Conservation (phyloP, 768 basidiomycete genomes). For the Xanthoconium stramineum region DNA sequence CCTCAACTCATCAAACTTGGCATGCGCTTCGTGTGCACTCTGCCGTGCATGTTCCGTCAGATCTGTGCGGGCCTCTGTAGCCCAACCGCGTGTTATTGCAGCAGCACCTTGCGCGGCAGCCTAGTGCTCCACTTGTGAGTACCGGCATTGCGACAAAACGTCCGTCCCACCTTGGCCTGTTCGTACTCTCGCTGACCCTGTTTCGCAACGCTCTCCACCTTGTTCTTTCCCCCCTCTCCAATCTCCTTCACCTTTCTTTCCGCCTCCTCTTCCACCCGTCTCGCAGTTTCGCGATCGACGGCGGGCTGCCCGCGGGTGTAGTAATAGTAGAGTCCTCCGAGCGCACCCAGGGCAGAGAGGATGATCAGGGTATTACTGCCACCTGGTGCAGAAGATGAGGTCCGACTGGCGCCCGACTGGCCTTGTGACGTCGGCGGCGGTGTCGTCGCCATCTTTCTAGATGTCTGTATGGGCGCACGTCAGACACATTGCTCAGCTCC, state of each 20-base stretch:
- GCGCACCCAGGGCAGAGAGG: constrained; percentile 31
- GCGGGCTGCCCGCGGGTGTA: constrained; percentile 26
- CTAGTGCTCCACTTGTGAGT: not conserved
- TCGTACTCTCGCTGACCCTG: constrained; percentile 34
- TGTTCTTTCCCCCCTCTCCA: constrained; percentile 31
- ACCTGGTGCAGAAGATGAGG: constrained; percentile 1
- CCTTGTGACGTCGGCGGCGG: constrained; percentile 13
- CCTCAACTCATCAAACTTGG: constrained; percentile 24
- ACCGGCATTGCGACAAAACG: not conserved
- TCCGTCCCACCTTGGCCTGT: constrained; percentile 31
- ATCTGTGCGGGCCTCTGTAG: constrained; percentile 24
- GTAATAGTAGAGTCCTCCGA: constrained; percentile 38
- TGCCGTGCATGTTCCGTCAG: constrained; percentile 25
- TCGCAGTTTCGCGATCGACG: constrained; percentile 21
- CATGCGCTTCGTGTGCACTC: constrained; percentile 24
- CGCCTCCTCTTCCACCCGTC: constrained; percentile 33
- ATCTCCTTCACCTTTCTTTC: constrained; percentile 27
- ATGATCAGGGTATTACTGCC: constrained; percentile 28
- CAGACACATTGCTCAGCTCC: not conserved
- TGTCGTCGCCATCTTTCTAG: constrained; percentile 14
- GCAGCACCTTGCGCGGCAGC: constrained; percentile 20
- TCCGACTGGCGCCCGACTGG: not conserved
- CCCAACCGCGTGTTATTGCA: constrained; percentile 12
- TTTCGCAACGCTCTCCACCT: constrained; percentile 23
- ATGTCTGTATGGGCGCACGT: constrained; percentile 2